These are phyloP conservation scores for Colletotrichum destructivum DNA, from an alignment of 2,329 filamentous ascomycete genomes.

Conservation along the genomic window DNA sequence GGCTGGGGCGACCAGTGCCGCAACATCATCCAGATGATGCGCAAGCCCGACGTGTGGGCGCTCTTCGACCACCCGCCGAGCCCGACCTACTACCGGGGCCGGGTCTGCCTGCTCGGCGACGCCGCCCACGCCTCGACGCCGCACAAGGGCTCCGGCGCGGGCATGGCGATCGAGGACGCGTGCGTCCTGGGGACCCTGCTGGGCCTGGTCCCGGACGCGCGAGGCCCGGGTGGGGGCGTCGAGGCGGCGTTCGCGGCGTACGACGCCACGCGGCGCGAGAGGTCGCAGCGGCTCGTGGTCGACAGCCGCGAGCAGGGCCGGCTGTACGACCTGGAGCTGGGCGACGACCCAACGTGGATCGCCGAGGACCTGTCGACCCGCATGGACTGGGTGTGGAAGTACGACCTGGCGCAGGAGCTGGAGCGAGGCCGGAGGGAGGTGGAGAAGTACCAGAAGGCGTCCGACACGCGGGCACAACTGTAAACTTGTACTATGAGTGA, in stretches of 20 bases:
- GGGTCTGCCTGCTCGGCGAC: slow-evolving; percentile 46
- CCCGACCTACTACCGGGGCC: slow-evolving; percentile 39
- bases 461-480: slow-evolving; percentile 19
- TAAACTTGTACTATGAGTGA: neutral
- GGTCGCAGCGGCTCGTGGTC: slow-evolving; percentile 26
- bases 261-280: slow-evolving; percentile 29
- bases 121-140: slow-evolving; percentile 48
- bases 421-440: slow-evolving; percentile 20
- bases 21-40: slow-evolving; percentile 32
- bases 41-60: slow-evolving; percentile 37
- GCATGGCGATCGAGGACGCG: slow-evolving; percentile 47
- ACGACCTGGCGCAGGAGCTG: slow-evolving; percentile 30
- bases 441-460: neutral
- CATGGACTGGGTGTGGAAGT: slow-evolving; percentile 39
- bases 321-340: slow-evolving; percentile 39
- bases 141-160: slow-evolving; percentile 46
- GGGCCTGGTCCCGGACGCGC: neutral
- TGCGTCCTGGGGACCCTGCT: slow-evolving; percentile 43
- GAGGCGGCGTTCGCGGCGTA: slow-evolving; percentile 41
- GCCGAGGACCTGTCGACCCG: slow-evolving; percentile 20
- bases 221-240: slow-evolving; percentile 14
- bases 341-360: slow-evolving; percentile 29
- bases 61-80: slow-evolving; percentile 40
- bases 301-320: slow-evolving; percentile 32
- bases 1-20: slow-evolving; percentile 30